These are phyloP conservation scores for Lodderomyces parapsilosis DNA, from an alignment of 1,139 yeast species.

Conservation along the genomic window DNA sequence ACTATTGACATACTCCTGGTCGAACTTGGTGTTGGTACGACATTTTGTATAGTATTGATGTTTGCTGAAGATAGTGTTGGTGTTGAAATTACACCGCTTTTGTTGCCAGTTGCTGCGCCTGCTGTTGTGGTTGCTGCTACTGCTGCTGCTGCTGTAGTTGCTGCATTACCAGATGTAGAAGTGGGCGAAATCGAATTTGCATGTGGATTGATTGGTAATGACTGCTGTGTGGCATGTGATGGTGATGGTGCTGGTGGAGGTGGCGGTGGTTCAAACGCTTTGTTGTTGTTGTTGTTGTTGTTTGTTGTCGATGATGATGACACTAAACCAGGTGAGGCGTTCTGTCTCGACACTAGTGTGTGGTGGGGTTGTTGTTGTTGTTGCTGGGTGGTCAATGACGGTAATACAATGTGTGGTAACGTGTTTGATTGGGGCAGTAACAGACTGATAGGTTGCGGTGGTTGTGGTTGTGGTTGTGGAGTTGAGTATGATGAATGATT, in stretches of 20 bases:
- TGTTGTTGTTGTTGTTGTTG: neutral
- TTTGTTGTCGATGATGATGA: neutral
- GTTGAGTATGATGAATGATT: conserved; percentile 19
- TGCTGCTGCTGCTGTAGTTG: neutral
- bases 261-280: conserved; percentile 4
- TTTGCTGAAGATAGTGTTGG: conserved; percentile 5
- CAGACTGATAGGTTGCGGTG: conserved; percentile 3
- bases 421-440: neutral
- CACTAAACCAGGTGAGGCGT: conserved; percentile 4
- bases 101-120: conserved; percentile 1
- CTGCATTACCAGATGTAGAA: conserved; percentile 2
- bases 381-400: conserved; percentile 2
- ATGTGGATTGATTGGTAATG: neutral
- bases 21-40: conserved; percentile 16
- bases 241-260: conserved; percentile 6
- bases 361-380: conserved; percentile 7
- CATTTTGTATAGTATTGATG: conserved; percentile 3
- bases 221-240: conserved; percentile 2
- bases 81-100: conserved; percentile 3
- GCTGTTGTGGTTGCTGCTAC: neutral
- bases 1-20: conserved; percentile 38
- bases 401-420: neutral
- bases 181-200: neutral
- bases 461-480: conserved; percentile 8
- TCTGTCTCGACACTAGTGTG: conserved; percentile 3